A percentile compares a stretch with the other conserved stretches of the same genome.
phyloP scores from a whole-genome alignment of 2,329 filamentous ascomycete species.

The Pseudogymnoascus sp. region DNA sequence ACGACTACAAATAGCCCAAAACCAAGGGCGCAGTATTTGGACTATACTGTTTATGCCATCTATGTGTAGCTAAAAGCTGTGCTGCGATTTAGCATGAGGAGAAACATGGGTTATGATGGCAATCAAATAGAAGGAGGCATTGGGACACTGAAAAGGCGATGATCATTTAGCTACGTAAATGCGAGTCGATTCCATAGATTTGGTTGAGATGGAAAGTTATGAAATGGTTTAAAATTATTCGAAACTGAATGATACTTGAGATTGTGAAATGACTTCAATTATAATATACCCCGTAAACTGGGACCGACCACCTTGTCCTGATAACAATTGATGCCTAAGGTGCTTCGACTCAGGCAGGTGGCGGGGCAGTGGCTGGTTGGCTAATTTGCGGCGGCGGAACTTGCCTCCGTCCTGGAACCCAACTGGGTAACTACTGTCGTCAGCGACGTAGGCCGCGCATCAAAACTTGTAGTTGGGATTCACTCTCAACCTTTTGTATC shows the following conservation, averaged over 20 bases:
- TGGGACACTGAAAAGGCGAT: background rate
- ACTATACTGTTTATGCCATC: constrained; percentile 4
- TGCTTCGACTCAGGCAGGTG: background rate
- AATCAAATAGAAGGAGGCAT: constrained; percentile 5
- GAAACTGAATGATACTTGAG: background rate
- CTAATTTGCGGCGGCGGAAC: constrained; percentile 7
- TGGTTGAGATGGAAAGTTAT: background rate
- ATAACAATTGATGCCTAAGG: background rate
- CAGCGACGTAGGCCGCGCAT: constrained; percentile 8
- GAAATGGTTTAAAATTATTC: background rate
- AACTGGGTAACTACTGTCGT: constrained; percentile 8
- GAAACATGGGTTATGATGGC: constrained; percentile 1
- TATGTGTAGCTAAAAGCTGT: background rate
- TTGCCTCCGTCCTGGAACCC: constrained; percentile 6
- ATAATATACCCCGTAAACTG: background rate
- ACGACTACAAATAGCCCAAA: constrained; percentile 4
- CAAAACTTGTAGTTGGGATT: constrained; percentile 3
- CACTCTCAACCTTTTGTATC: constrained; percentile 11
- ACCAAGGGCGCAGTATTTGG: background rate
- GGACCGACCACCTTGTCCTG: background rate
- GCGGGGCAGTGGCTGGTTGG: constrained; percentile 4
- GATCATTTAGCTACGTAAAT: constrained; percentile 6
- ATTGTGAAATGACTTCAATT: background rate
- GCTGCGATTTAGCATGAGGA: background rate
- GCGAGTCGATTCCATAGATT: background rate